A percentile compares a stretch with the other conserved stretches of the same genome.
These are phyloP conservation scores for Pythium graminicola DNA, from an alignment of 352 stramenopile genomes.

Conservation along the genomic window DNA sequence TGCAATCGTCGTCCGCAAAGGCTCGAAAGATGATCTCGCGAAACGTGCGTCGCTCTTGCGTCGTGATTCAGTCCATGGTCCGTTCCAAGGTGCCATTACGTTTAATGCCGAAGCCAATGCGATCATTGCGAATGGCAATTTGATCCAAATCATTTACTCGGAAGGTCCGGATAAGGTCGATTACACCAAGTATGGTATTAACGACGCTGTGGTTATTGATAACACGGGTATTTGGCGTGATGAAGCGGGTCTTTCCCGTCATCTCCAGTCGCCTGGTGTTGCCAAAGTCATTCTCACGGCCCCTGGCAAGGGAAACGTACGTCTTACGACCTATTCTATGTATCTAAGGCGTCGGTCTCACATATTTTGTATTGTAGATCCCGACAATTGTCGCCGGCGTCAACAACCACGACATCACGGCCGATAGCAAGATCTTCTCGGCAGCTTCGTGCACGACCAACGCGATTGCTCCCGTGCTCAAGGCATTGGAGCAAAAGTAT, in stretches of 20 bases:
- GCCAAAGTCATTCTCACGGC: conserved; percentile 78
- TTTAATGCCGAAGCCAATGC: conserved; percentile 83
- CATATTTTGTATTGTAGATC: conserved; percentile 19
- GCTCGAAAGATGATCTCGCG: conserved; percentile 73
- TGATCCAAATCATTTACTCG: conserved; percentile 86
- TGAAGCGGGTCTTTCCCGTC: conserved; percentile 50
- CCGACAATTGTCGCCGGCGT: conserved; percentile 77
- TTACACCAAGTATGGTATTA: conserved; percentile 83
- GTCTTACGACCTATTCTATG: neutral
- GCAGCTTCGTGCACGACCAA: conserved; percentile 84
- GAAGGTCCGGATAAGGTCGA: conserved; percentile 79
- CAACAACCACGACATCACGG: conserved; percentile 64
- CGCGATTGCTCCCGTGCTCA: conserved; percentile 70
- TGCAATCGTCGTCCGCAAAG: conserved; percentile 83
- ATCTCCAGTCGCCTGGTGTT: conserved; percentile 71
- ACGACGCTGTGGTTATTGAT: conserved; percentile 86
- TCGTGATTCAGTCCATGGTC: conserved; percentile 83
- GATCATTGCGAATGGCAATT: conserved; percentile 83
- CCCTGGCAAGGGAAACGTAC: conserved; percentile 60
- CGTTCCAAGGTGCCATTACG: conserved; percentile 72
- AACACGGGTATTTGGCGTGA: conserved; percentile 84
- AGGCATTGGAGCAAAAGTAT: conserved; percentile 74
- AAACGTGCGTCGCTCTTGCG: conserved; percentile 80
- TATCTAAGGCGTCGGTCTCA: conserved; percentile 1
- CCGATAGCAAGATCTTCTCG: conserved; percentile 59